Conservation (phyloP, 768 basidiomycete species). For the Phylloporus sp. region DNA sequence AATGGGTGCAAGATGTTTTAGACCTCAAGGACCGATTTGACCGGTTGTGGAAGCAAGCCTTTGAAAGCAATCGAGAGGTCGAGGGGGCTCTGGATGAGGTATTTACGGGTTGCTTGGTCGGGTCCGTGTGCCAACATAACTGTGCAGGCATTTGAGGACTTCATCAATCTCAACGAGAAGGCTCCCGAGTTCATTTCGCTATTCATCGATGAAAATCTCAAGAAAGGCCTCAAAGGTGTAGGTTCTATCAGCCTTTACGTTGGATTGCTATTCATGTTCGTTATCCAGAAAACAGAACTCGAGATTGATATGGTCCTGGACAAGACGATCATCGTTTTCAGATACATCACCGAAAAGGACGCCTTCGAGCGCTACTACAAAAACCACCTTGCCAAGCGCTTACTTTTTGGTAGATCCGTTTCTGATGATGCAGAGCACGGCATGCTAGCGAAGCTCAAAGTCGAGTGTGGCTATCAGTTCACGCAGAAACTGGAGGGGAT, state of each 20-base stretch:
- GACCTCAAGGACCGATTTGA: conserved; percentile 93
- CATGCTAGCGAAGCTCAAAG: conserved; percentile 95
- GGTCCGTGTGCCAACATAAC: conserved; percentile 2
- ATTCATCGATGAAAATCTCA: conserved; percentile 95
- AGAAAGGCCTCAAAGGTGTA: conserved; percentile 92
- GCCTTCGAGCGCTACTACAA: conserved; percentile 99
- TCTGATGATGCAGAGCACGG: conserved; percentile 97
- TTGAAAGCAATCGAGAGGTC: conserved; percentile 67
- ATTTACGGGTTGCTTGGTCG: conserved; percentile 10
- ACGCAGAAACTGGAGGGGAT: conserved; percentile 98
- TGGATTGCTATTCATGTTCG: background rate
- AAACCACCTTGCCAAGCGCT: conserved; percentile 87
- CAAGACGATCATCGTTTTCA: conserved; percentile 94
- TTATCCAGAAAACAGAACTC: conserved; percentile 80
- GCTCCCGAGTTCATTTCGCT: conserved; percentile 93
- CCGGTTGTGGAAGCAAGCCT: conserved; percentile 62
- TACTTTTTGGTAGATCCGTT: conserved; percentile 80
- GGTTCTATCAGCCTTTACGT: conserved; percentile 27
- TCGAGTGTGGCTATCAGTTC: conserved; percentile 95
- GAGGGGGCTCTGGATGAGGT: conserved; percentile 87
- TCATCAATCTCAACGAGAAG: conserved; percentile 84
- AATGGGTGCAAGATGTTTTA: conserved; percentile 92
- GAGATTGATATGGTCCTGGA: conserved; percentile 90
- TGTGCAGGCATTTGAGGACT: conserved; percentile 82
- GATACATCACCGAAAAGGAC: conserved; percentile 93